phyloP scores from a whole-genome alignment of 768 basidiomycete species.

The Baorangia bicolor region DNA sequence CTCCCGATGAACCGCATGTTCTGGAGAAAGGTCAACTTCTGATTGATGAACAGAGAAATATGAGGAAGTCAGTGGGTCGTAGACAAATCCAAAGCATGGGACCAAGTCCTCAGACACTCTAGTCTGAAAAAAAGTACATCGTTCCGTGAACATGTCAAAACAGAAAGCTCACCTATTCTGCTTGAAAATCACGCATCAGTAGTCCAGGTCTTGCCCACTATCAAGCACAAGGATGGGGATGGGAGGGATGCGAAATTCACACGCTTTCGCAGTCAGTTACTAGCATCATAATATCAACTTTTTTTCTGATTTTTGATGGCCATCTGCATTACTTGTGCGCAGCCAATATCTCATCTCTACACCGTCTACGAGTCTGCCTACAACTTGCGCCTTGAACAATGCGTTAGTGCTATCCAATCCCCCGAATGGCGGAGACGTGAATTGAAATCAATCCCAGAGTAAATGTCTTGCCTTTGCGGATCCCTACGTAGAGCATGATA shows the following conservation, averaged over 20 bases:
- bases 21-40: background rate
- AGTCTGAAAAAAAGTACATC: conserved; percentile 2
- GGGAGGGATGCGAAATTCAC: conserved; percentile 4
- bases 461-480: conserved; percentile 71
- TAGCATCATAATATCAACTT: too few relatives aligned
- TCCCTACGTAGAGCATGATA: conserved; percentile 85
- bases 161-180: background rate
- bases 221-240: too few relatives aligned
- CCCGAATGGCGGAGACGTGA: background rate
- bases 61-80: background rate
- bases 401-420: conserved; percentile 48
- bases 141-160: background rate
- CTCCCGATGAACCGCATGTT: background rate
- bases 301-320: conserved; percentile 49
- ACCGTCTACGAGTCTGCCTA: conserved; percentile 78
- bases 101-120: conserved; percentile 11
- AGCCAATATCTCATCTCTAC: conserved; percentile 65
- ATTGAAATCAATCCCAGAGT: conserved; percentile 38
- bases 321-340: conserved; percentile 76
- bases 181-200: background rate
- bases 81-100: background rate
- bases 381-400: conserved; percentile 81
- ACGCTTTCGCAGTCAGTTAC: background rate
- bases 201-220: background rate
- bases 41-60: background rate